phyloP scores from a whole-genome alignment of 2,329 filamentous ascomycete species.

The Sclerotinia trifoliorum region DNA sequence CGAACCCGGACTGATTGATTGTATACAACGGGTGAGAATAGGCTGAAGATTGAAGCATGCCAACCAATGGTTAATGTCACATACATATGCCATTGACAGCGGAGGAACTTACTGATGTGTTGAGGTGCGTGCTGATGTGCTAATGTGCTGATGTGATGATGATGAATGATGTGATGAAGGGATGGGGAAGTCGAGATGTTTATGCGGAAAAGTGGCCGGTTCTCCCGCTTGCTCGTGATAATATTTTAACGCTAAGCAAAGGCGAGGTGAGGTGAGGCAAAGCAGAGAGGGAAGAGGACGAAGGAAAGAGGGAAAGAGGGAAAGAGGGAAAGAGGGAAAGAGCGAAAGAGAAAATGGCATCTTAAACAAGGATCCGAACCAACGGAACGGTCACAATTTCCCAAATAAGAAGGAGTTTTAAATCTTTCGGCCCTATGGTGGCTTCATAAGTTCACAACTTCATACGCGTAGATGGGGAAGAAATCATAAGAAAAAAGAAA shows the following conservation, averaged over 20 bases:
- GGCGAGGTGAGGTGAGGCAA: neutral
- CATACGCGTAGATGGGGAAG: neutral
- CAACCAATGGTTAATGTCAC: neutral
- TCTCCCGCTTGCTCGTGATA: neutral
- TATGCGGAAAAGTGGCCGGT: neutral
- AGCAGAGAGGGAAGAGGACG: neutral
- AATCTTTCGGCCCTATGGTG: constrained; percentile 9
- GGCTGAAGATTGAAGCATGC: constrained; percentile 2
- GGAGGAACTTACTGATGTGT: neutral
- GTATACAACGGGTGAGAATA: neutral
- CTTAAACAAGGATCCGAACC: neutral
- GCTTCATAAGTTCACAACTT: constrained; percentile 16
- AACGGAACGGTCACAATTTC: constrained; percentile 9
- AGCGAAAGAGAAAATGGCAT: neutral
- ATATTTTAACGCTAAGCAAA: neutral
- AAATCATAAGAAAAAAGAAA: neutral
- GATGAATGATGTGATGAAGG: neutral
- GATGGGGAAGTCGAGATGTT: neutral
- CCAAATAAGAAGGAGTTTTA: neutral
- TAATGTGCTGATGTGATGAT: neutral
- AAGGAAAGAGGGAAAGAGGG: neutral
- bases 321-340: neutral
- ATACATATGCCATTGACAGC: constrained; percentile 2
- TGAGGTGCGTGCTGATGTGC: neutral
- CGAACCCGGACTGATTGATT: neutral